Evolutionary conservation across 768 basidiomycete genomes (phyloP).

Genomic region (Suillus lakei): DNA sequence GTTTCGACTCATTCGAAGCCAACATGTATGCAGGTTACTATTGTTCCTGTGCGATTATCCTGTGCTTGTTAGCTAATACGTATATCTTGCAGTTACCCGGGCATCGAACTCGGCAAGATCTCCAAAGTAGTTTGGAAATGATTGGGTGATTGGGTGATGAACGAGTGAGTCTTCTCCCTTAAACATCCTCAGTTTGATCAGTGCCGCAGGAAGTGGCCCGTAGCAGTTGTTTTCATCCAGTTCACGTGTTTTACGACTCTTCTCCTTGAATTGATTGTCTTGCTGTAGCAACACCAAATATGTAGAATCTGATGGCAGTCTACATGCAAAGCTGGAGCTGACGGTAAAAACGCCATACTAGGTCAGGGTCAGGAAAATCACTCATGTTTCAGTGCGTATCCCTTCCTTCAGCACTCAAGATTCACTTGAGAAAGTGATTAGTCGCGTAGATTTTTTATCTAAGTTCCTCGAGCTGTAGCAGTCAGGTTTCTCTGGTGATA

Average conservation of each 20-base stretch:
- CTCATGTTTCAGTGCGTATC: too few relatives aligned
- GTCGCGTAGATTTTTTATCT: too few relatives aligned
- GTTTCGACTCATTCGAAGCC: too few relatives aligned
- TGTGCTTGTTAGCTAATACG: too few relatives aligned
- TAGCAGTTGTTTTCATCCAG: neutral
- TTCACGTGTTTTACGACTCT: neutral
- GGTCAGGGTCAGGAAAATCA: too few relatives aligned
- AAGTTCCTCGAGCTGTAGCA: too few relatives aligned
- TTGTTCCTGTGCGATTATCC: too few relatives aligned
- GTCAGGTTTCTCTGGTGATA: too few relatives aligned
- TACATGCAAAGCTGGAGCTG: neutral
- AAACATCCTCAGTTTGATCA: neutral
- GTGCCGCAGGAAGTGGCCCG: neutral
- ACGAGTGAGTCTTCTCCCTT: neutral
- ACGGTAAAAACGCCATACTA: neutral
- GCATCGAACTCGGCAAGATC: neutral
- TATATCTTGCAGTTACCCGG: neutral
- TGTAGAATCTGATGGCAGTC: neutral
- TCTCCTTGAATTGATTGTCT: neutral
- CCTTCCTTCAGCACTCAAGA: too few relatives aligned
- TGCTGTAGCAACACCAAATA: neutral
- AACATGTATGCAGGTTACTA: too few relatives aligned
- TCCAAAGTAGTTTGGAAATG: neutral
- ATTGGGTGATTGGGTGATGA: neutral
- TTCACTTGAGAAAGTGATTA: too few relatives aligned